phyloP scores from a whole-genome alignment of 495 filamentous ascomycete species.

The Trichocladium antarcticum region DNA sequence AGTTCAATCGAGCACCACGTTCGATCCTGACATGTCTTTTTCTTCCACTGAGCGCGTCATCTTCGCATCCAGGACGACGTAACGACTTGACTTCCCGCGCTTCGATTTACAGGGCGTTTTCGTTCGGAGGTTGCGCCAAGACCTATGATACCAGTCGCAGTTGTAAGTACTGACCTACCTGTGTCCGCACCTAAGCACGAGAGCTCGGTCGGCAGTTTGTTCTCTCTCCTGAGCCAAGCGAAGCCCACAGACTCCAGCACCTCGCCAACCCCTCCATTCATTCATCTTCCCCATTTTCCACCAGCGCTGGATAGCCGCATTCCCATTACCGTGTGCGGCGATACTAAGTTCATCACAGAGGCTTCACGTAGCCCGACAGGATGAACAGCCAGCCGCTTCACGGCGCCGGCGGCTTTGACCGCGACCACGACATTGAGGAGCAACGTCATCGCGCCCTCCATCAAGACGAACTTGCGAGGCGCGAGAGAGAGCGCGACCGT shows the following conservation, averaged over 20 bases:
- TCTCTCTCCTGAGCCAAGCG: constrained; percentile 4
- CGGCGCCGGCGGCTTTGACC: constrained; percentile 29
- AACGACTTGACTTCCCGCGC: neutral
- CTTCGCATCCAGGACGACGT: neutral
- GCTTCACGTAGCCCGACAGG: constrained; percentile 13
- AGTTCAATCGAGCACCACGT: neutral
- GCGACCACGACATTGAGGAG: constrained; percentile 31
- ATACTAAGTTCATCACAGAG: constrained; percentile 18
- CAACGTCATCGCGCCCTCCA: constrained; percentile 31
- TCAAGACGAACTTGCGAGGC: constrained; percentile 25
- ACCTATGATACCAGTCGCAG: constrained; percentile 15
- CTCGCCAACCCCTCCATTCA: neutral
- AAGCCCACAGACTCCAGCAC: neutral
- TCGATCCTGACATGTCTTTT: neutral
- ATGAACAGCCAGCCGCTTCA: constrained; percentile 40
- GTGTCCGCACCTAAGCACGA: neutral
- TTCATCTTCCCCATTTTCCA: neutral
- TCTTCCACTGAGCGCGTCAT: neutral
- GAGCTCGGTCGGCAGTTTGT: constrained; percentile 5
- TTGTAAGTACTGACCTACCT: constrained; percentile 11
- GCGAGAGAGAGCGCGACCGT: constrained; percentile 21
- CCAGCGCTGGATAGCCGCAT: neutral
- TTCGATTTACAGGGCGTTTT: neutral
- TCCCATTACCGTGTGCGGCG: neutral
- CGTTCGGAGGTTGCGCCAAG: neutral